Base-by-base conservation (phyloP, 106 monocot genomes). In the Acorus gramineus region DNA sequence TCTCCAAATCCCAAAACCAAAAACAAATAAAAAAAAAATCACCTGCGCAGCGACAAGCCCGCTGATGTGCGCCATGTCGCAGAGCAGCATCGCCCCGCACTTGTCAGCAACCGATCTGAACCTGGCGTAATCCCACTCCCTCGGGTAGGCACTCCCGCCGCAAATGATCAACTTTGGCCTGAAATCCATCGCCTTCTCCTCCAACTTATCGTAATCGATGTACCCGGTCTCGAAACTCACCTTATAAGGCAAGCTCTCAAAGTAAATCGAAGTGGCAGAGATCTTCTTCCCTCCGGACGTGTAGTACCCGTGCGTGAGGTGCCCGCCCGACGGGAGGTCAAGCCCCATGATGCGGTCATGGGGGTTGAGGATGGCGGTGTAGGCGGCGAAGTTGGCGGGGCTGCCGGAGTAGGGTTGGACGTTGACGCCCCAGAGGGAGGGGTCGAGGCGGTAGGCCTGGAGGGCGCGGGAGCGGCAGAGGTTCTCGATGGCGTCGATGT, bases 41-140 rank as follows among this genome's bases (percentile, higher is more conserved):
- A 91, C 90, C 90, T 91, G 78, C 11, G 90, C 90, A 60, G 90
- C 90, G 2, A 91, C 86, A 14, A 91, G 83, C 43, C 90, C 90
- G 49, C 86, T 86, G 71, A 91, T 86, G 65, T 91, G 90, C 2
- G 90, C 90, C 90, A 91, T 91, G 64, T 91, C 90, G 58, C 90
- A 91, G 58, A 86, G 83, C 56, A 91, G 65, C 67, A 91, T 0
- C 3, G 90, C 86, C 2, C 86, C 90, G 45, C 72, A 73, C 71
- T 86, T 91, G 57, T 91, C 86, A 0, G 90, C 90, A 43, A 91
- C 60, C 46, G 83, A 11, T 12, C 80, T 60, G 57, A 86, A 86
- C 50, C 76, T 63, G 5, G 72, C 80, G 42, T 91, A 91, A 49
- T 91, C 86, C 90, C 90, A 91, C 28, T 91, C 90, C 71, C 90